Evolutionary conservation across 2,329 filamentous ascomycete species (phyloP), one percentile per base, ranked within the genome.

Genomic region (Cladosporium phlei): DNA sequence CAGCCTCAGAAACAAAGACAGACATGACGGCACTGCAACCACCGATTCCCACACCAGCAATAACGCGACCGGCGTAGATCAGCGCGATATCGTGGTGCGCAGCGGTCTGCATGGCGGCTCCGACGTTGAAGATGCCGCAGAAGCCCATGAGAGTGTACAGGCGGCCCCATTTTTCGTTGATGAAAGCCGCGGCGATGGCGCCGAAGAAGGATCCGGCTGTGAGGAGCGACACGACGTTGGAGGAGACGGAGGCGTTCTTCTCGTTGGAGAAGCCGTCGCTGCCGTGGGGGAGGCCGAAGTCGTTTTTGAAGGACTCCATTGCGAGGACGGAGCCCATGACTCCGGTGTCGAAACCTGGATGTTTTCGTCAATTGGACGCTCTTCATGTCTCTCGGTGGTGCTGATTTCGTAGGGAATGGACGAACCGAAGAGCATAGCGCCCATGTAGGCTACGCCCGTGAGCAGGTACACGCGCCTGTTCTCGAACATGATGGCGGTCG

Each of bases 121-220:
- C 84, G 11, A 82, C 46, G 20, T 77, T 71, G 24, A 82, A 79
- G 28, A 85, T 59, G 1, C 73, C 29, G 22, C 80, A 78, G 4
- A 77, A 73, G 14, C 68, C 62, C 30, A 86, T 71, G 22, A 88
- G 69, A 20, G 72, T 71, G 16, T 53, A 58, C 33, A 75, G 74
- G 37, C 82, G 73, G 11, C 82, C 82, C 53, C 66, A 78, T 52
- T 60, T 65, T 54, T 81, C 78, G 8, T 77, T 72, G 39, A 76
- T 58, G 71, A 72, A 78, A 21, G 71, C 72, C 5, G 74, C 73
- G 12, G 77, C 53, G 51, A 86, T 71, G 51, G 80, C 80, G 22
- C 81, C 81, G 46, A 78, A 71, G 63, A 86, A 85, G 51, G 80
- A 84, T 35, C 83, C 82, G 30, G 78, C 83, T 62, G 85, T 82